Evolutionary conservation across 2,329 filamentous ascomycete genomes (phyloP).

Genomic region (Colletotrichum cordylinicola): DNA sequence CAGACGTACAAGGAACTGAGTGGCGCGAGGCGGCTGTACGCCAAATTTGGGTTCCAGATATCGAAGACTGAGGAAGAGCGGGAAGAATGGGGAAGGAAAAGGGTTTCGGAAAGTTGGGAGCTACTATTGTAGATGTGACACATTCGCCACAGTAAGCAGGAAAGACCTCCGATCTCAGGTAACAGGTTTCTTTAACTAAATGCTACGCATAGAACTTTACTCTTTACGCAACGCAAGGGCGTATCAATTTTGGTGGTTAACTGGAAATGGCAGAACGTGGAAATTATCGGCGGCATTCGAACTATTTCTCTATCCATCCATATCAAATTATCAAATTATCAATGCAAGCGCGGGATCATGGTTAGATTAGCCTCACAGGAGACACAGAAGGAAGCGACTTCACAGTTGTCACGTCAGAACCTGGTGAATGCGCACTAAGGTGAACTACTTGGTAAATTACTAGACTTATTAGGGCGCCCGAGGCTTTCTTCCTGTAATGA

Average conservation of each 20-base stretch:
- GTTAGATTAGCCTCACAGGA: rapidly evolving
- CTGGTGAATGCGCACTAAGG: rapidly evolving
- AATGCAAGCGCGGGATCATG: background rate
- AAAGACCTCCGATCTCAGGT: background rate
- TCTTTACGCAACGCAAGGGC: too few species aligned
- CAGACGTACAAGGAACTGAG: conserved; percentile 22
- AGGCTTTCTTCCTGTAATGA: conserved; percentile 34
- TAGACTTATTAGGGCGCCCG: rapidly evolving
- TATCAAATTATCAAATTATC: too few species aligned
- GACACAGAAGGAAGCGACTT: too few species aligned
- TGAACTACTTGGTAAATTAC: background rate
- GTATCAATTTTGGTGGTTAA: too few species aligned
- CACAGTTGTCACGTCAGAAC: background rate
- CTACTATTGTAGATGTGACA: rapidly evolving
- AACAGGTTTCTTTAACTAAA: background rate
- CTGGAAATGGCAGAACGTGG: too few species aligned
- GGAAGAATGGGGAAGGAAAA: background rate
- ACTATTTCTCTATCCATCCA: too few species aligned
- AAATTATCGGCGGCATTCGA: too few species aligned
- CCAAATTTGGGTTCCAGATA: conserved; percentile 23
- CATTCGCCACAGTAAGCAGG: background rate
- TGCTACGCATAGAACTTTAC: background rate
- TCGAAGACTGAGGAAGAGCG: background rate
- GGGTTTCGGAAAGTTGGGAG: background rate
- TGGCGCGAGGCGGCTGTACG: conserved; percentile 25